A percentile compares a stretch with the other conserved stretches of the same genome.
These are phyloP conservation scores for Vickermania spadyakhi DNA, from an alignment of 208 protist genomes.

Conservation along the genomic window DNA sequence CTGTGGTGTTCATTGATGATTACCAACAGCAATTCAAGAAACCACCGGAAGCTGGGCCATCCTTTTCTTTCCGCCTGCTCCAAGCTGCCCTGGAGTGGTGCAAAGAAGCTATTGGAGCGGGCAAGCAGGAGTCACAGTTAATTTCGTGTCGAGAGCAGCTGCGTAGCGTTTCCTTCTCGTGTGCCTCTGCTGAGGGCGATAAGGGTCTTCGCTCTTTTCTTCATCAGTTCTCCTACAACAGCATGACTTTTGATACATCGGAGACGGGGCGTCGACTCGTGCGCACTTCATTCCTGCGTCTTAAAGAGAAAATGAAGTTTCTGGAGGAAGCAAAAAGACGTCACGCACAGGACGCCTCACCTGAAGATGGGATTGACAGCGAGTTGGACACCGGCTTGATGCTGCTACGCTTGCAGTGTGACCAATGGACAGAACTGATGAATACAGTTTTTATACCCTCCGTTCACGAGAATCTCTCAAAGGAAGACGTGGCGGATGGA, in stretches of 20 bases:
- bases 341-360: background rate
- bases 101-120: slow-evolving; percentile 12
- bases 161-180: slow-evolving; percentile 1
- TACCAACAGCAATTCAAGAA: background rate
- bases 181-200: background rate
- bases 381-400: background rate
- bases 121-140: slow-evolving; percentile 14
- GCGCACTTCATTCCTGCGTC: slow-evolving; percentile 28
- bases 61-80: slow-evolving; percentile 11
- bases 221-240: slow-evolving; percentile 32
- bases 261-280: slow-evolving; percentile 42
- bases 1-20: slow-evolving; percentile 4
- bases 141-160: slow-evolving; percentile 15
- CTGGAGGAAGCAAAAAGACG: too few relatives aligned
- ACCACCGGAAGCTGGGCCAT: background rate
- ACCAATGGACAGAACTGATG: too few relatives aligned
- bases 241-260: slow-evolving; percentile 44
- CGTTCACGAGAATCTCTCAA: too few relatives aligned
- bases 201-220: background rate
- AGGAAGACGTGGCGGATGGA: too few relatives aligned
- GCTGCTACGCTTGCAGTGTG: background rate
- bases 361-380: too few relatives aligned
- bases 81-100: slow-evolving; percentile 16
- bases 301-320: slow-evolving; percentile 43
- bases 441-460: too few relatives aligned